Conservation (phyloP, 164 flowering plant species). For the Kingdonia uniflora region DNA sequence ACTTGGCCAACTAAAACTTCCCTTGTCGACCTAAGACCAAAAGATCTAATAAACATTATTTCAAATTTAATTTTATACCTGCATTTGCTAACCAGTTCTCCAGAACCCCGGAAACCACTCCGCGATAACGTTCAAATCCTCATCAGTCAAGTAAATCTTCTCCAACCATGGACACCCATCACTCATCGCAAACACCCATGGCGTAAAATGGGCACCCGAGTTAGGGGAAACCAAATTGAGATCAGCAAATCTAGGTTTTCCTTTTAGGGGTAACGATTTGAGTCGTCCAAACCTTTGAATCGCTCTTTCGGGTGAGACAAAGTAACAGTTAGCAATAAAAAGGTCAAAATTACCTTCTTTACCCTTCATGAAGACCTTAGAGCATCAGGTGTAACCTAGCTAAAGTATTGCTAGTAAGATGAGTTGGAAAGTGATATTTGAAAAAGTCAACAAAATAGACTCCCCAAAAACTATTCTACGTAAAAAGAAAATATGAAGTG, state of each 20-base stretch:
- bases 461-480: too few relatives aligned
- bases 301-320: constrained; percentile 48
- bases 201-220: constrained; percentile 80
- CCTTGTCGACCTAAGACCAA: too few relatives aligned
- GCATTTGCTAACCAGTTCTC: constrained; percentile 53
- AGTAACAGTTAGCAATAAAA: constrained; percentile 83
- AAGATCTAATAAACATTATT: constrained; percentile 4
- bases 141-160: constrained; percentile 52
- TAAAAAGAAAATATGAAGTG: too few relatives aligned
- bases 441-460: too few relatives aligned
- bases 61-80: constrained; percentile 26
- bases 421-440: too few relatives aligned
- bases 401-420: too few relatives aligned
- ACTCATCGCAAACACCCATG: constrained; percentile 51
- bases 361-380: too few relatives aligned
- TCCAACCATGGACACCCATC: constrained; percentile 48
- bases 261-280: constrained; percentile 50
- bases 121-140: constrained; percentile 48
- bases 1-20: too few relatives aligned
- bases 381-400: too few relatives aligned
- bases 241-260: constrained; percentile 83
- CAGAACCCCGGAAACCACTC: constrained; percentile 52
- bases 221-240: constrained; percentile 52
- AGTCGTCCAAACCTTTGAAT: constrained; percentile 41
- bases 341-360: too few relatives aligned